A percentile compares a stretch with the other conserved stretches of the same genome.
Evolutionary conservation across 352 stramenopile genomes (phyloP).

Genomic region (Peronospora belbahrii): DNA sequence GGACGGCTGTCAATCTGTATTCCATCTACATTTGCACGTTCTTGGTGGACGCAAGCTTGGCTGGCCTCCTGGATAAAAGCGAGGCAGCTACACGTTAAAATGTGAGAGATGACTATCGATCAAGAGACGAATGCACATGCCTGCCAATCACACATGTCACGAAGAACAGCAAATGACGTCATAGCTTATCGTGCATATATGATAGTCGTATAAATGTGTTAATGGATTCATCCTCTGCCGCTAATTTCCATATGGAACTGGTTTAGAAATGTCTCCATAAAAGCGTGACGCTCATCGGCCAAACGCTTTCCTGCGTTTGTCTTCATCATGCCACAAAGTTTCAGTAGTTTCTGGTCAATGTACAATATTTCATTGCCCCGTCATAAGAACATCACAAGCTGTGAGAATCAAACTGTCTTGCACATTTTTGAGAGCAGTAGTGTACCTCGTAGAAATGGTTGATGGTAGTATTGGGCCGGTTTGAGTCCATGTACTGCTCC

Average conservation of each 20-base stretch:
- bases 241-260: conserved; percentile 79
- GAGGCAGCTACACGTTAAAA: neutral
- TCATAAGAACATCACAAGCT: neutral
- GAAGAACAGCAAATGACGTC: conserved; percentile 1
- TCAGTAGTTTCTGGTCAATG: conserved; percentile 70
- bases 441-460: conserved; percentile 85
- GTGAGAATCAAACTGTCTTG: neutral
- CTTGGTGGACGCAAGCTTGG: conserved; percentile 90
- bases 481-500: conserved; percentile 74
- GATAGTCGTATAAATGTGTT: neutral
- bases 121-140: neutral
- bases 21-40: conserved; percentile 92
- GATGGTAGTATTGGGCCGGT: conserved; percentile 59
- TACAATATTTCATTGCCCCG: neutral
- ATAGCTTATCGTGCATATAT: neutral
- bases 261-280: conserved; percentile 81
- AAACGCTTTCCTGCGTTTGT: conserved; percentile 62
- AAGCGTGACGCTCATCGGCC: conserved; percentile 72
- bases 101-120: neutral
- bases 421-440: conserved; percentile 3
- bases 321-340: conserved; percentile 85
- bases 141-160: neutral
- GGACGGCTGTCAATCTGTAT: conserved; percentile 88
- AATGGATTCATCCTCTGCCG: conserved; percentile 22
- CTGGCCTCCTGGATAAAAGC: conserved; percentile 87